Percentiles rank a stretch among this genome's conserved stretches.
phyloP scores from a whole-genome alignment of 164 flowering plant genomes.

The Macadamia integrifolia region DNA sequence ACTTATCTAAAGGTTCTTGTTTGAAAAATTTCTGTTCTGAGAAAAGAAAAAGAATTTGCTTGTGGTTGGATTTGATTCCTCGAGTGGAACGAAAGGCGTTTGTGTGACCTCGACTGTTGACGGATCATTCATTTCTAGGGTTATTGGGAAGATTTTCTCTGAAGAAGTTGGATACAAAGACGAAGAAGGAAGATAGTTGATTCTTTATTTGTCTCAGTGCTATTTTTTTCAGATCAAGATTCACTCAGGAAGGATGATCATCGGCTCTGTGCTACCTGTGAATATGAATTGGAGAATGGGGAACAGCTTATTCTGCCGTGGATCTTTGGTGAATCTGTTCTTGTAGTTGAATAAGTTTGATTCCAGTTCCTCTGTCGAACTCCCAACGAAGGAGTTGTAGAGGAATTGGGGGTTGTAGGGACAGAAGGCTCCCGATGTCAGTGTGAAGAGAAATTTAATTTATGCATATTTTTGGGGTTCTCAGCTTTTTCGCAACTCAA shows the following conservation, averaged over 20 bases:
- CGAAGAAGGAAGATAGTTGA: not conserved
- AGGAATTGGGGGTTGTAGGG: not conserved
- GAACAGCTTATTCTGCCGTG: too few relatives aligned
- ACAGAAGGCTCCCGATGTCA: not conserved
- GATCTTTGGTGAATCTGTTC: too few relatives aligned
- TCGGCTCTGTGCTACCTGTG: not conserved
- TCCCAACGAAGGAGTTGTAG: not conserved
- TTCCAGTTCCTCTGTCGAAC: too few relatives aligned
- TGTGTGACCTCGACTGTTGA: not conserved
- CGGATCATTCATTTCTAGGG: not conserved
- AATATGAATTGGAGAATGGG: not conserved
- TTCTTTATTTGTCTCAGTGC: too few relatives aligned
- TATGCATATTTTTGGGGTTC: not conserved
- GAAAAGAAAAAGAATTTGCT: too few relatives aligned
- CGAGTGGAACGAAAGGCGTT: too few relatives aligned
- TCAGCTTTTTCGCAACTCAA: not conserved
- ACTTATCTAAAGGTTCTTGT: too few relatives aligned
- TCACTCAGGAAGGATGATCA: not conserved
- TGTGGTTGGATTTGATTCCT: too few relatives aligned
- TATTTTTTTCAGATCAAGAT: not conserved
- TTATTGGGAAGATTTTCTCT: not conserved
- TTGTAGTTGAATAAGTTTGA: too few relatives aligned
- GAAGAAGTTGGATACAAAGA: not conserved
- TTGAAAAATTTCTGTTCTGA: too few relatives aligned
- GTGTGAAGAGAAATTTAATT: not conserved